phyloP scores from a whole-genome alignment of 306 rosid species.

The Mimosa pudica region DNA sequence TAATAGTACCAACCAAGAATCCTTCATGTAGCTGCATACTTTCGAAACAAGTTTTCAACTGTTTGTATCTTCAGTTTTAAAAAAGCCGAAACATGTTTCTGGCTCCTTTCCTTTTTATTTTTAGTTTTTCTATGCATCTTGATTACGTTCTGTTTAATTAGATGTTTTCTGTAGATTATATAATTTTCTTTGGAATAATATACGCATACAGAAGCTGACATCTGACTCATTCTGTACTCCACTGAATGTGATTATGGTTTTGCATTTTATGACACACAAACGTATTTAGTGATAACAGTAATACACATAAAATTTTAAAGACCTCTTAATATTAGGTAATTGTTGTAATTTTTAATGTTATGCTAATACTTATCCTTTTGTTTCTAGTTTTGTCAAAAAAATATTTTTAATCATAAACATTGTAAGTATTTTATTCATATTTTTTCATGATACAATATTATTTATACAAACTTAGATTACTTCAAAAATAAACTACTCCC shows the following conservation, averaged over 20 bases:
- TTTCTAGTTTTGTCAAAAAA: too few species aligned
- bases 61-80: neutral
- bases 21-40: neutral
- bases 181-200: neutral
- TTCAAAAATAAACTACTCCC: too few species aligned
- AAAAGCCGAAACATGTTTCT: neutral
- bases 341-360: too few species aligned
- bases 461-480: too few species aligned
- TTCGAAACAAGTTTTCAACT: neutral
- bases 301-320: neutral
- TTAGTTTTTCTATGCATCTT: neutral
- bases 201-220: slow-evolving; percentile 31
- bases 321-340: neutral
- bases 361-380: too few species aligned
- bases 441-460: too few species aligned
- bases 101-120: neutral
- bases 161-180: neutral
- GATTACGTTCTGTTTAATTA: neutral
- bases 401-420: too few species aligned
- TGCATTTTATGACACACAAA: neutral
- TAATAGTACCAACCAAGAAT: neutral
- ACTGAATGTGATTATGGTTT: slow-evolving; percentile 15
- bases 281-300: neutral
- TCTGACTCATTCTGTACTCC: slow-evolving; percentile 46
- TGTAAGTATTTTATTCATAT: too few species aligned